Conservation (phyloP, 2,329 filamentous ascomycete genomes). For the Botryotinia globosa region DNA sequence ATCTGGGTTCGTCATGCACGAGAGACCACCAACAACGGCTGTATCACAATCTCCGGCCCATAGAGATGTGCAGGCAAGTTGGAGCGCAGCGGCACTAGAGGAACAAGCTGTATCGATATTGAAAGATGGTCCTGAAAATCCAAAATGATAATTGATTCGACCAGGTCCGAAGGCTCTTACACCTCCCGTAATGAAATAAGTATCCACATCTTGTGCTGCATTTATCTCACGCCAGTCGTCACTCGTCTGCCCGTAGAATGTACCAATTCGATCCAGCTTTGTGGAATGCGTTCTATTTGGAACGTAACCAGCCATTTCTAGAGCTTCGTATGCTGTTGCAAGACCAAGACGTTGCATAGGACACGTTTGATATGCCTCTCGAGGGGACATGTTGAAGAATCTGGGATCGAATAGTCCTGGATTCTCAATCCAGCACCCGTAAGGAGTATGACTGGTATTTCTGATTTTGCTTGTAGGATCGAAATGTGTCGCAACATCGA, state of each 20-base stretch:
- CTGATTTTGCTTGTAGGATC: conserved; percentile 69
- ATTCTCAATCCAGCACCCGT: conserved; percentile 68
- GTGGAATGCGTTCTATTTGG: conserved; percentile 37
- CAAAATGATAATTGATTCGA: conserved; percentile 44
- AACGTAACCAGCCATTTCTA: conserved; percentile 78
- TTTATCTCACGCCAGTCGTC: conserved; percentile 39
- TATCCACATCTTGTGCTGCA: conserved; percentile 36
- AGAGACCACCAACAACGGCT: conserved; percentile 36
- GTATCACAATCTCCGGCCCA: conserved; percentile 37
- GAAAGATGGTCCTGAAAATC: conserved; percentile 44
- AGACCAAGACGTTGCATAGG: conserved; percentile 77
- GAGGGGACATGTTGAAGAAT: conserved; percentile 85
- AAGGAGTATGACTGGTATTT: conserved; percentile 66
- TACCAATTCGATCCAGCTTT: conserved; percentile 44
- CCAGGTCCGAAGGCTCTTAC: conserved; percentile 38
- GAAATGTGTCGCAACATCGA: conserved; percentile 67
- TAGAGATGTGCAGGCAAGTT: conserved; percentile 36
- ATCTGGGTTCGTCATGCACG: conserved; percentile 36
- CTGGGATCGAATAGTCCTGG: conserved; percentile 76
- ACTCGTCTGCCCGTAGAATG: conserved; percentile 38
- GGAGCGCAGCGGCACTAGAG: conserved; percentile 41
- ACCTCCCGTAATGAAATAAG: conserved; percentile 38
- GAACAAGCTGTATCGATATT: conserved; percentile 45
- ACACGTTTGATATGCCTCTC: conserved; percentile 76
- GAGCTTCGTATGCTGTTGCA: conserved; percentile 74